Evolutionary conservation across 2,329 filamentous ascomycete species (phyloP).

Genomic region (Diaporthe destruens): DNA sequence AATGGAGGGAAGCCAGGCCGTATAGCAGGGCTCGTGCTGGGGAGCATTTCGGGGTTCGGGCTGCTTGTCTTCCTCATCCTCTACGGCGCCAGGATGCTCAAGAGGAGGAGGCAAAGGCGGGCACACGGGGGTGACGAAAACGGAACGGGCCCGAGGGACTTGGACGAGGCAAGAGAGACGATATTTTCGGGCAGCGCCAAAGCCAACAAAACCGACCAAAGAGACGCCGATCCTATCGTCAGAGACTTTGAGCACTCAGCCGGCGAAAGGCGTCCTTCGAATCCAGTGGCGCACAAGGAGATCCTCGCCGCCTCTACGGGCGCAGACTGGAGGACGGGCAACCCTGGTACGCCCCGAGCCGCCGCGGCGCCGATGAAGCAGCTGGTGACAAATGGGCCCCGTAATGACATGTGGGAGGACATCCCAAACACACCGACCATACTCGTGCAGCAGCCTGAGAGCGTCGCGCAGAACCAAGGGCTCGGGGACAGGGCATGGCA

Average conservation of each 20-base stretch:
- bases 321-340: conserved; percentile 22
- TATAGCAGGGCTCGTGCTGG: conserved; percentile 28
- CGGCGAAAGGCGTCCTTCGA: conserved; percentile 2
- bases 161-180: background rate
- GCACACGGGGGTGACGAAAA: background rate
- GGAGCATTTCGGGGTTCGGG: conserved; percentile 30
- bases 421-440: conserved; percentile 30
- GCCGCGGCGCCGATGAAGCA: conserved; percentile 61
- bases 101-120: conserved; percentile 1
- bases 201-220: background rate
- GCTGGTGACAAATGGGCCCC: background rate
- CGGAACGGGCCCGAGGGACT: background rate
- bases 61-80: conserved; percentile 13
- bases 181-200: background rate
- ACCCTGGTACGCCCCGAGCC: conserved; percentile 72
- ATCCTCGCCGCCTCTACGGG: conserved; percentile 31
- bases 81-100: conserved; percentile 8
- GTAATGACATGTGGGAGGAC: background rate
- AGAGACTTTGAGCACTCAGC: conserved; percentile 7
- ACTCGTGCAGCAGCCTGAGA: conserved; percentile 27
- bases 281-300: background rate
- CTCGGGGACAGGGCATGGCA: conserved; percentile 39
- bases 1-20: background rate
- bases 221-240: conserved; percentile 25
- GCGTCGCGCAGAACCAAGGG: conserved; percentile 28